These are phyloP conservation scores for Ogataea haglerorum DNA, from an alignment of 805 yeast species.

Conservation along the genomic window DNA sequence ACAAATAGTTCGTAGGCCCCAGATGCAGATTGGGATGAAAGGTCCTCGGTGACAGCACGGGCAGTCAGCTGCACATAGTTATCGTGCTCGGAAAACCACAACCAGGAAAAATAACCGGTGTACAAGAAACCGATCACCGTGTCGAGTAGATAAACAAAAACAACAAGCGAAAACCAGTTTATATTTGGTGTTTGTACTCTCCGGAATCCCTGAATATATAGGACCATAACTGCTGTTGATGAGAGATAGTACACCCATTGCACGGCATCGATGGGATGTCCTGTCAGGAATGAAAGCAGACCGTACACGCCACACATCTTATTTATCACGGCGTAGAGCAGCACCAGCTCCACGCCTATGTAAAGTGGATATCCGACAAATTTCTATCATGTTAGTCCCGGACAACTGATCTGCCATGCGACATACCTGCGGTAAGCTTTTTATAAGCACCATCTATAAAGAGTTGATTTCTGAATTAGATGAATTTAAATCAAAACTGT, in stretches of 20 bases:
- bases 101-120: conserved; percentile 67
- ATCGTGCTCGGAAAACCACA: conserved; percentile 57
- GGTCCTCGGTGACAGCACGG: conserved; percentile 10
- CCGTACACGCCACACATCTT: conserved; percentile 91
- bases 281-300: conserved; percentile 77
- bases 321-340: conserved; percentile 75
- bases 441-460: conserved; percentile 12
- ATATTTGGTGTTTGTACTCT: conserved; percentile 53
- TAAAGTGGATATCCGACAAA: conserved; percentile 58
- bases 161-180: conserved; percentile 58
- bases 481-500: conserved; percentile 1
- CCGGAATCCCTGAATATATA: conserved; percentile 58
- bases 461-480: not conserved
- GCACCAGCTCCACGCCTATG: conserved; percentile 79
- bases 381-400: conserved; percentile 8
- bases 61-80: conserved; percentile 1
- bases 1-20: conserved; percentile 54
- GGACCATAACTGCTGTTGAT: conserved; percentile 59
- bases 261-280: conserved; percentile 76
- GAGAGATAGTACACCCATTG: conserved; percentile 79
- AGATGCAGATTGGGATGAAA: conserved; percentile 59
- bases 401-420: not conserved
- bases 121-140: conserved; percentile 64
- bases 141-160: conserved; percentile 63
- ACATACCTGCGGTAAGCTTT: conserved; percentile 24